These are phyloP conservation scores for Schizophyllum commune DNA, from an alignment of 1,284 basidiomycete species.

Conservation along the genomic window DNA sequence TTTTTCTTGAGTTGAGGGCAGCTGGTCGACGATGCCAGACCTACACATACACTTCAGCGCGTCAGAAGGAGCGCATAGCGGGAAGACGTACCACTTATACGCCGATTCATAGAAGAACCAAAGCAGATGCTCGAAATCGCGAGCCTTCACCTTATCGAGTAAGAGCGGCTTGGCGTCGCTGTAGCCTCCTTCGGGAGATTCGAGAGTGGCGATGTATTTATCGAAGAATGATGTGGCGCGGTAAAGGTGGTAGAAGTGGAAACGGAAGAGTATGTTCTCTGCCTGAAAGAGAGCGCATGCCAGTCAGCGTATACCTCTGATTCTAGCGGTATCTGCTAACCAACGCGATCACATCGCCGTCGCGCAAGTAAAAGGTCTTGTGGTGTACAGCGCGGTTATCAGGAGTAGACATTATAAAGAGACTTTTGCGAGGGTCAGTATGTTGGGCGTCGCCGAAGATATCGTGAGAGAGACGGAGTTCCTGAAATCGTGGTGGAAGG, in stretches of 20 bases:
- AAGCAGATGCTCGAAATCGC: slow-evolving; percentile 49
- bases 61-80: neutral
- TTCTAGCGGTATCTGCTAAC: neutral
- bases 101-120: slow-evolving; percentile 53
- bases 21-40: neutral
- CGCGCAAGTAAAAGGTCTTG: neutral
- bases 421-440: neutral
- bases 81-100: neutral
- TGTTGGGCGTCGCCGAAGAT: too few species aligned
- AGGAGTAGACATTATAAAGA: neutral
- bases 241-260: neutral
- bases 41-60: neutral
- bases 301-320: neutral
- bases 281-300: neutral
- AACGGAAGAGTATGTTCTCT: neutral
- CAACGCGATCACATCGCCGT: neutral
- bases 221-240: neutral
- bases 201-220: neutral
- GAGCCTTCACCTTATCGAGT: slow-evolving; percentile 38
- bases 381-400: neutral
- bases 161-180: slow-evolving; percentile 40
- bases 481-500: too few species aligned
- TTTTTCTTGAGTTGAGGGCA: neutral
- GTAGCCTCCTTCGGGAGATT: neutral
- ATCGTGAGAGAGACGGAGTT: too few species aligned